A percentile compares a stretch with the other conserved stretches of the same genome.
Conservation (phyloP, 2,329 filamentous ascomycete genomes). For the Talaromyces islandicus region DNA sequence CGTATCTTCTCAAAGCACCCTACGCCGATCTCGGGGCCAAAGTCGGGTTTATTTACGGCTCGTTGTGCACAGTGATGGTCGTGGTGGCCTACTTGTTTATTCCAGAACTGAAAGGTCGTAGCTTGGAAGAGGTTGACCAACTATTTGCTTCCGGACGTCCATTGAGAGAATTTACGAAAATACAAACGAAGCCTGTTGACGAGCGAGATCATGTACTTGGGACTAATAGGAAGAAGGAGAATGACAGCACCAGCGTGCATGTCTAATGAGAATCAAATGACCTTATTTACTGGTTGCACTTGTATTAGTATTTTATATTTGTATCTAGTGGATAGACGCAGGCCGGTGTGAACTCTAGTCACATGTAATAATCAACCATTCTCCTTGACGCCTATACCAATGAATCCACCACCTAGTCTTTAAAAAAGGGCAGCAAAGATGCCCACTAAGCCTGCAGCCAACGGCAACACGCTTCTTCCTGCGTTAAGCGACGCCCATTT, state of each 20-base stretch:
- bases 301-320: not conserved
- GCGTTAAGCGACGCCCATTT: not conserved
- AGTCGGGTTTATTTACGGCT: not conserved
- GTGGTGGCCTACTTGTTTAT: not conserved
- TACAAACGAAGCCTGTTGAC: not conserved
- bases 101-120: not conserved
- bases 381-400: not conserved
- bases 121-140: not conserved
- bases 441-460: not conserved
- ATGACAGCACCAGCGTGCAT: not conserved
- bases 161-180: not conserved
- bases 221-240: not conserved
- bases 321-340: not conserved
- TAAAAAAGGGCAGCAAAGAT: not conserved
- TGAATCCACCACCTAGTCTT: not conserved
- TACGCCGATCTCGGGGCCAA: not conserved
- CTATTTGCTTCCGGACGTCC: not conserved
- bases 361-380: not conserved
- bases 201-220: not conserved
- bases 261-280: not conserved
- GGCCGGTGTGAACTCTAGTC: no score
- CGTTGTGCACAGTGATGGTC: not conserved
- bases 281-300: not conserved
- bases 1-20: not conserved
- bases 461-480: not conserved